Conservation (phyloP, 2,329 filamentous ascomycete species). For the Immersiporthe knoxdaviesiana region DNA sequence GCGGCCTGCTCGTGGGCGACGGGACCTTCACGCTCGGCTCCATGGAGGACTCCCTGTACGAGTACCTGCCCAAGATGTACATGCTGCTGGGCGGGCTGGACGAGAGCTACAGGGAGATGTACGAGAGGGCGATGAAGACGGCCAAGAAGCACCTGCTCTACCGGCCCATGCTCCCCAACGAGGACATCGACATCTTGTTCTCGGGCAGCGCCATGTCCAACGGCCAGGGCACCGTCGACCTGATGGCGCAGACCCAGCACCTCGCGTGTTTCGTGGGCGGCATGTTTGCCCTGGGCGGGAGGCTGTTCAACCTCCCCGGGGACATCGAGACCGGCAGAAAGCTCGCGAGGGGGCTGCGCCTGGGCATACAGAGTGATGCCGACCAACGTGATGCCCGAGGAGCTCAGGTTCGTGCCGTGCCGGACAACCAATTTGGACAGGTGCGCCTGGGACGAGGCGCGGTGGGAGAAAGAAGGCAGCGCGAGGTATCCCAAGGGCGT, state of each 20-base stretch:
- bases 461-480: slow-evolving; percentile 36
- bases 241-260: slow-evolving; percentile 45
- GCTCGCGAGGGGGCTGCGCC: slow-evolving; percentile 56
- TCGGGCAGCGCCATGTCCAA: slow-evolving; percentile 48
- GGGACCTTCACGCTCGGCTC: slow-evolving; percentile 49
- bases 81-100: slow-evolving; percentile 67
- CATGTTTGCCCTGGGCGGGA: slow-evolving; percentile 48
- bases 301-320: slow-evolving; percentile 40
- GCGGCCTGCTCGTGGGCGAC: slow-evolving; percentile 47
- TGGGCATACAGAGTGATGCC: slow-evolving; percentile 57
- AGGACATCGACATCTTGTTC: slow-evolving; percentile 61
- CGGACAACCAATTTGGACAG: slow-evolving; percentile 41
- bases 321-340: slow-evolving; percentile 51
- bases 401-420: slow-evolving; percentile 42
- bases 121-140: slow-evolving; percentile 63
- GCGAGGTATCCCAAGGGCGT: slow-evolving; percentile 58
- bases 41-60: slow-evolving; percentile 56
- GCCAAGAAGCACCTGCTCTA: slow-evolving; percentile 67
- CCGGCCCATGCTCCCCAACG: slow-evolving; percentile 65
- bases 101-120: slow-evolving; percentile 66
- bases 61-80: slow-evolving; percentile 64
- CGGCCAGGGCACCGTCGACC: slow-evolving; percentile 34
- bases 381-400: slow-evolving; percentile 59
- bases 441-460: slow-evolving; percentile 57
- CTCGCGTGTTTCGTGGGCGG: slow-evolving; percentile 48